These are phyloP conservation scores for Epichloe sibirici DNA, from an alignment of 2,329 filamentous ascomycete species.

Conservation along the genomic window DNA sequence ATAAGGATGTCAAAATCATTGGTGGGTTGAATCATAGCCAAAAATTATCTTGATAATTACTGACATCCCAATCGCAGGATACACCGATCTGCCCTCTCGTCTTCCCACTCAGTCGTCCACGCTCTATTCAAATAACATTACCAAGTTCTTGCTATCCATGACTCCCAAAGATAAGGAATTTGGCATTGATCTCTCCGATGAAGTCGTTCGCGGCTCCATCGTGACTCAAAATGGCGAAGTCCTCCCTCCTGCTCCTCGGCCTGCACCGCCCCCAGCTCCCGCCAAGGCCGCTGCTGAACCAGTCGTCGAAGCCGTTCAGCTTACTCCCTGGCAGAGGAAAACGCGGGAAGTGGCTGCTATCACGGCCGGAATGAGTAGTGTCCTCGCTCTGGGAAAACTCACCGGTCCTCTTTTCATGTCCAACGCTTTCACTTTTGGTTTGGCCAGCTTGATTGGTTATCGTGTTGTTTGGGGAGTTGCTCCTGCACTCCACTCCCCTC, in stretches of 20 bases:
- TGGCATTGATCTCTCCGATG: conserved; percentile 68
- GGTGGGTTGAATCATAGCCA: conserved; percentile 34
- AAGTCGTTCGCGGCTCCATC: conserved; percentile 76
- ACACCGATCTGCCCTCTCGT: conserved; percentile 77
- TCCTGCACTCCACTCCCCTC: conserved; percentile 72
- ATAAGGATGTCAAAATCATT: conserved; percentile 74
- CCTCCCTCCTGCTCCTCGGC: conserved; percentile 61
- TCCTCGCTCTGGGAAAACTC: conserved; percentile 64
- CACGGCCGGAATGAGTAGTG: conserved; percentile 65
- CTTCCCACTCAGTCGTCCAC: conserved; percentile 83
- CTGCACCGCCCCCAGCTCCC: conserved; percentile 43
- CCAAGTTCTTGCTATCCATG: conserved; percentile 77
- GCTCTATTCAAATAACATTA: conserved; percentile 88
- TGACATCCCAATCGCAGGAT: conserved; percentile 33
- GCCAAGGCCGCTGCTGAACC: conserved; percentile 35
- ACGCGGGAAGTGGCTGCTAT: conserved; percentile 63
- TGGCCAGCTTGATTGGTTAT: conserved; percentile 79
- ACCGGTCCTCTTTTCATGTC: conserved; percentile 79
- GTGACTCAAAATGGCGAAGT: conserved; percentile 69
- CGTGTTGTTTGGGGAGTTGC: conserved; percentile 78
- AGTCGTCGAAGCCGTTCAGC: conserved; percentile 39
- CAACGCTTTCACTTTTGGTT: conserved; percentile 73
- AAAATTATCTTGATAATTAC: not conserved
- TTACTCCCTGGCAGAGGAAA: conserved; percentile 75
- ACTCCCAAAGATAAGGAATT: conserved; percentile 65